Evolutionary conservation across 2,329 filamentous ascomycete species (phyloP).

Genomic region (Alternaria panax): DNA sequence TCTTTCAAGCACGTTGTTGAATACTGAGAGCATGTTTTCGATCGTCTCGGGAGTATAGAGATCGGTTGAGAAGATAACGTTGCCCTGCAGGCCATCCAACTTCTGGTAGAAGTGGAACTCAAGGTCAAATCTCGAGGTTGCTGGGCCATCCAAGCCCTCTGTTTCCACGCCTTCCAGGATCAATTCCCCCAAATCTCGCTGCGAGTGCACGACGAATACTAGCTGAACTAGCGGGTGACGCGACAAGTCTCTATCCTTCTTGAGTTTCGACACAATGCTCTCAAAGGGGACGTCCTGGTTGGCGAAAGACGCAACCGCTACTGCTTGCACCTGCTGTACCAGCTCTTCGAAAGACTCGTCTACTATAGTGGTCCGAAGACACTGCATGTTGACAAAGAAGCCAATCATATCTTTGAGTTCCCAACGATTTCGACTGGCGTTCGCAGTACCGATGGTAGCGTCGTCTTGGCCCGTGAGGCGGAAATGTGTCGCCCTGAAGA

Average conservation of each 20-base stretch:
- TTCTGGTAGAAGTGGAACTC: constrained; percentile 7
- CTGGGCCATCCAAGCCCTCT: not conserved
- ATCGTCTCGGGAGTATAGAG: constrained; percentile 9
- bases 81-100: not conserved
- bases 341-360: constrained; percentile 11
- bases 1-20: constrained; percentile 3
- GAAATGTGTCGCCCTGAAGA: constrained; percentile 14
- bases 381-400: constrained; percentile 22
- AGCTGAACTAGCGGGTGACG: not conserved
- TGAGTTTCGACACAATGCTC: constrained; percentile 1
- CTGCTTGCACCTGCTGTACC: not conserved
- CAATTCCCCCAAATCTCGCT: not conserved
- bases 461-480: constrained; percentile 12
- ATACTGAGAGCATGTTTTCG: constrained; percentile 9
- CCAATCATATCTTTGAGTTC: constrained; percentile 18
- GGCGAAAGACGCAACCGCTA: not conserved
- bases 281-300: constrained; percentile 4
- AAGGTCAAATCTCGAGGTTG: constrained; percentile 1
- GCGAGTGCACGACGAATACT: constrained; percentile 1
- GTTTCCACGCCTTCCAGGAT: not conserved
- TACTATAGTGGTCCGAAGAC: constrained; percentile 7
- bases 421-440: constrained; percentile 14
- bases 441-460: constrained; percentile 11
- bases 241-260: constrained; percentile 1
- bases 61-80: constrained; percentile 1